Evolutionary conservation across 2,329 filamentous ascomycete genomes (phyloP), one percentile per base, ranked within the genome.

Genomic region (Leptosphaerulina australis): DNA sequence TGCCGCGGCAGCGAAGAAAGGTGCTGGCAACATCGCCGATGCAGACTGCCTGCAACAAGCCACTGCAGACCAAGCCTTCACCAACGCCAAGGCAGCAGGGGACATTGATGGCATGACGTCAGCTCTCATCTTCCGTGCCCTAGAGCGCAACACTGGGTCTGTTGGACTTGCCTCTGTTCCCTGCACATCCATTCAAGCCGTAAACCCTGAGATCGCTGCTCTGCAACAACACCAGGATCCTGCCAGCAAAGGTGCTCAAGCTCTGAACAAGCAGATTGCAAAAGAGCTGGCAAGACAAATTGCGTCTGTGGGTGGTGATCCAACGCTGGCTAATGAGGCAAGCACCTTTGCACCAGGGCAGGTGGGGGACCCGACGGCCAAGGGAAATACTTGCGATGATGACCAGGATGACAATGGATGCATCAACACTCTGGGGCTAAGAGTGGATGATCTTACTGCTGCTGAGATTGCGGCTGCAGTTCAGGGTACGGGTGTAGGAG

Each of bases 161-260:
- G 83, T 87, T 53, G 84, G 84, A 39, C 70, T 77, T 34, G 79
- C 77, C n/a, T 84, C 81, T 36, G 81, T 78, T 24, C 70, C 79
- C 38, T 88, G 85, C 75, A 78, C 71, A 30, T 74, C 71, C 67
- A 83, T 79, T 58, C 35, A 71, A 30, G 82, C 85, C 12, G 76
- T 77, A 50, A 88, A 88, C 72, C 79, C 85, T 2, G 85, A 88
- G 74, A 86, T 88, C 62, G 81, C 78, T 21, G 83, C 83, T 33
- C 68, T 88, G 51, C 73, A 77, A 44, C 84, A 87, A 71, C 85
- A 88, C 71, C 85, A 88, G 56, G 86, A 88, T 67, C 84, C 86
- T 21, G 86, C 85, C 15, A 82, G 82, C 0, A 65, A 77, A 3
- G 79, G 79, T 31, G 82, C 84, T 10, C 77, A 79, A 11, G 79